Evolutionary conservation across 306 rosid species (phyloP).

Genomic region (Vigna reflexopilosa): DNA sequence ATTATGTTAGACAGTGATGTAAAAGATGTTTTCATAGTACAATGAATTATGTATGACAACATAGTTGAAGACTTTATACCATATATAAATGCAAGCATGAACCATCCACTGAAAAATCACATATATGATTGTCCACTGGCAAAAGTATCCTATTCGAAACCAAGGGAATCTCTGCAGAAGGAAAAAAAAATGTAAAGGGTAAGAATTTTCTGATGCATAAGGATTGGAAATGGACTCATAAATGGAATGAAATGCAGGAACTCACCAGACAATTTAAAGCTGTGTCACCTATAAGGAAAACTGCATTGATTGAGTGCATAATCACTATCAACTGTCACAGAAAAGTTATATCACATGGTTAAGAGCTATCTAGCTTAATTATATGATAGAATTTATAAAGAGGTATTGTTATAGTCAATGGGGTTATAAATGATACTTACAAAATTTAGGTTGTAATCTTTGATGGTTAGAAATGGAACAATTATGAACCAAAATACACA

Average conservation of each 20-base stretch:
- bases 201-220: constrained; percentile 19
- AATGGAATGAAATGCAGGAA: constrained; percentile 42
- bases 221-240: constrained; percentile 14
- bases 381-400: background rate
- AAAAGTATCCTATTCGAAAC: constrained; percentile 95
- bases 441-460: constrained; percentile 82
- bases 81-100: constrained; percentile 76
- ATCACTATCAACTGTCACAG: constrained; percentile 69
- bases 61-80: constrained; percentile 56
- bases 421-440: constrained; percentile 59
- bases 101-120: constrained; percentile 86
- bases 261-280: constrained; percentile 85
- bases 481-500: constrained; percentile 90
- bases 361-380: background rate
- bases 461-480: constrained; percentile 89
- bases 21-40: background rate
- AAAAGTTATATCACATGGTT: constrained; percentile 17
- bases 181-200: background rate
- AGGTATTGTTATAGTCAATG: background rate
- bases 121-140: constrained; percentile 80
- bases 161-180: constrained; percentile 80
- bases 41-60: background rate
- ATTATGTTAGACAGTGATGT: constrained; percentile 22
- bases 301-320: constrained; percentile 95
- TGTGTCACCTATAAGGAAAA: constrained; percentile 83